A percentile compares a stretch with the other conserved stretches of the same genome.
Evolutionary conservation across 2,329 filamentous ascomycete species (phyloP).

Genomic region (Alternaria metachromatica): DNA sequence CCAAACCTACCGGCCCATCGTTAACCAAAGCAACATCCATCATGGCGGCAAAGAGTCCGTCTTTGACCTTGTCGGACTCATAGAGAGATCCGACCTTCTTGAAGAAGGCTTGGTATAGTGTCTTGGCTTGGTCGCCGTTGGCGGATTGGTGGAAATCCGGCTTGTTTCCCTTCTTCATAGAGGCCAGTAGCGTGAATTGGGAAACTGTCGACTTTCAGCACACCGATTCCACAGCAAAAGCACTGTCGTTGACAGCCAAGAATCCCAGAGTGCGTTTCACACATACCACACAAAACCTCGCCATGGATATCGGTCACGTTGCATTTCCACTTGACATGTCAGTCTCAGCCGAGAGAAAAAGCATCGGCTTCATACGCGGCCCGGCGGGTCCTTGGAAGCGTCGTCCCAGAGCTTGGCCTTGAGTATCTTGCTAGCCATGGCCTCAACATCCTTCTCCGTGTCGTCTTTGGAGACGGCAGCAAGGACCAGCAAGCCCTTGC

Average conservation of each 20-base stretch:
- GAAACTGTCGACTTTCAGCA: constrained; percentile 69
- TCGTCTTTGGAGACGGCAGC: constrained; percentile 91
- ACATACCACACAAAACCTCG: constrained; percentile 89
- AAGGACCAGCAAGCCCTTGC: constrained; percentile 87
- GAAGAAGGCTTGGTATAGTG: constrained; percentile 85
- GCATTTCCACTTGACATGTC: constrained; percentile 76
- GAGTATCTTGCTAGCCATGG: constrained; percentile 82
- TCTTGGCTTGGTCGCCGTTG: constrained; percentile 76
- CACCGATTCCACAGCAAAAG: background rate
- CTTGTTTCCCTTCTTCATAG: constrained; percentile 94
- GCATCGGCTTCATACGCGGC: constrained; percentile 58
- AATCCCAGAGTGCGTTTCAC: background rate
- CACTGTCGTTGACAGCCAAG: background rate
- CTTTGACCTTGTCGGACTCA: constrained; percentile 76
- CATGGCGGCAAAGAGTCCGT: constrained; percentile 98
- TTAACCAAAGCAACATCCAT: constrained; percentile 97
- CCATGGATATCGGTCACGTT: constrained; percentile 87
- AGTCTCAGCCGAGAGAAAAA: constrained; percentile 8
- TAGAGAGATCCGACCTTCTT: constrained; percentile 77
- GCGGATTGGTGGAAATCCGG: constrained; percentile 93
- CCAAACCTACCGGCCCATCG: constrained; percentile 74
- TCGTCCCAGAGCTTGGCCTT: constrained; percentile 94
- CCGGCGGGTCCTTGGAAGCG: constrained; percentile 64
- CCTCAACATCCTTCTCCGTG: constrained; percentile 84
- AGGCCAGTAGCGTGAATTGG: constrained; percentile 92